Evolutionary conservation across 2,329 filamentous ascomycete species (phyloP), one percentile per base, ranked within the genome.

Genomic region (Purpureocillium lavendulum): DNA sequence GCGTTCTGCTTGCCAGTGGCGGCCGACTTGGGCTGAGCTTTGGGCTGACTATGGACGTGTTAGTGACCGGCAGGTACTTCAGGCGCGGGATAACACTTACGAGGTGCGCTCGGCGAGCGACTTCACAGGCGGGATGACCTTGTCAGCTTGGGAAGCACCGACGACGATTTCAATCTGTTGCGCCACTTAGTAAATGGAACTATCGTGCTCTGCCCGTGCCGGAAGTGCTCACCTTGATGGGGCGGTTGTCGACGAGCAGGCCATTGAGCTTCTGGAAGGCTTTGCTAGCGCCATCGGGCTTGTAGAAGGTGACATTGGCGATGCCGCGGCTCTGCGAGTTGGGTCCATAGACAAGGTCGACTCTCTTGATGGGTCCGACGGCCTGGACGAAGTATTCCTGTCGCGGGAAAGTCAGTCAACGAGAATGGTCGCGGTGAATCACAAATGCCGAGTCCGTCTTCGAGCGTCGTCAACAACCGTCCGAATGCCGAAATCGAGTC

Each of bases 341-440:
- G 48, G 90, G 87, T 55, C 90, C 92, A 67, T 98, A 98, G 38
- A 86, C 87, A 54, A 98, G 73, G 53, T 92, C 82, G 48, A 94
- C 87, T 65, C 77, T 84, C 76, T 94, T 96, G 66, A 97, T 86
- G 48, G 84, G 78, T 52, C 89, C 90, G 62, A 95, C 80, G 54
- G 86, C 84, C 59, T 87, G 83, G 58, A 74, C 69, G 65, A 98
- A 97, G 67, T 97, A 98, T 70, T 98, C 92, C 92, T 98, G 87
- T 69, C 65, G 65, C 64, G 66, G 64, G 63, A 71, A 70, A 61
- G 81, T 87, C 79, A 87, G 84, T 85, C 57, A 71, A 66, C 61
- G 63, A 52, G 51, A 50, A 55, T 51, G 46, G 47, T 50, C 45
- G 41, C 40, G 46, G 49, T 49, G 48, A 44, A 44, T 38, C 15